Base-by-base conservation (phyloP, 2,329 filamentous ascomycete genomes). In the Colletotrichum gigasporum region DNA sequence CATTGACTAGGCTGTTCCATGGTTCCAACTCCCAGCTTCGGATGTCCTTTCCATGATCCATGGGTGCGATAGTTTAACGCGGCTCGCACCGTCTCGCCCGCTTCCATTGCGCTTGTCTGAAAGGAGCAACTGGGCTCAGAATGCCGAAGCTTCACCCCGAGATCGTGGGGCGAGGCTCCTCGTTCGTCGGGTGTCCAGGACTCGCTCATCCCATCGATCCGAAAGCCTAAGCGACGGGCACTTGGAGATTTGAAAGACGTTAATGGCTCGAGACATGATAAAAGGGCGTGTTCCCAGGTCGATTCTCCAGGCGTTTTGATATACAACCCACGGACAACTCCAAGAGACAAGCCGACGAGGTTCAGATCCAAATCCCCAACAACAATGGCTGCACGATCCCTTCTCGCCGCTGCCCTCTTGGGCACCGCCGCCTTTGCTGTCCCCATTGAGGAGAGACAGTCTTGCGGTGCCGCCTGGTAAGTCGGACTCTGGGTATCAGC, bases 381-480 rank as follows among this genome's bases (percentile, higher is more conserved):
- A 59, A 42, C 11, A 56, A 67, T 67, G 65, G 62, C 65, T 35
- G 51, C 65, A 12, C 62, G 62, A 41, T 37, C 54, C 24, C 51
- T 68, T 47, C 41, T 65, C 32, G 52, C 50, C 32, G 60, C 54
- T 41, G 64, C 64, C 50, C 59, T 68, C 16, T 32, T 68, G 39
- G 65, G 66, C 28, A 51, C 57, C 48, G 66, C 74, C 35, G 76
- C 74, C 66, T 69, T 82, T 12, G 80, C 79, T 52, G 77, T 74
- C 20, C 81, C 81, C 18, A 66, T 80, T 18, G 76, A 80, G 71
- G 79, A 79, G 56, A 77, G 78, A 47, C 79, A 82, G 67, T 73
- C 71, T 70, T 79, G 74, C 67, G 75, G 69, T 24, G 41, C 67
- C 22, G 9, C 67, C 22, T 79, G 76, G 77, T 79, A 71, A 62